These are phyloP conservation scores for Clathrus columnatus DNA, from an alignment of 768 basidiomycete genomes.

Conservation along the genomic window DNA sequence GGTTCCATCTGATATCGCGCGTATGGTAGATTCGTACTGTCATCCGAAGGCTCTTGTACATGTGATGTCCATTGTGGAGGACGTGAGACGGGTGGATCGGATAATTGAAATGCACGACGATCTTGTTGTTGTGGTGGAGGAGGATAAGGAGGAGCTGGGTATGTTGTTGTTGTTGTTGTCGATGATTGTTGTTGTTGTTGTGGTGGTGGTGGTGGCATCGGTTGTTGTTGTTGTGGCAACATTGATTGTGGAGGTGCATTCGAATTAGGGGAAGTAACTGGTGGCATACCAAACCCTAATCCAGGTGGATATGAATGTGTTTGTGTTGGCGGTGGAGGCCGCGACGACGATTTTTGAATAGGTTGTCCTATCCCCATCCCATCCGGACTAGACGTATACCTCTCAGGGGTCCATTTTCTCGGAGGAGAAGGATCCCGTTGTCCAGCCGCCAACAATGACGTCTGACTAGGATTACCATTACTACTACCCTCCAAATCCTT, in stretches of 20 bases:
- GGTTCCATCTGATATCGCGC: not conserved
- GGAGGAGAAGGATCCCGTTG: not conserved
- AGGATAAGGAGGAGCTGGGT: not conserved
- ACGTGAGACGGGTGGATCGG: slow-evolving; percentile 3
- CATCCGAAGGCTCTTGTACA: not conserved
- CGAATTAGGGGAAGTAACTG: not conserved
- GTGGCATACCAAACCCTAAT: not conserved
- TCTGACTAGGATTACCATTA: not conserved
- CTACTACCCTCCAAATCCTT: not conserved
- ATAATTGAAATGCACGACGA: not conserved
- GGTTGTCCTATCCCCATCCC: not conserved
- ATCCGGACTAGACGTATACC: not conserved
- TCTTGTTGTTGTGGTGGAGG: not conserved
- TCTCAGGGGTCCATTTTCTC: not conserved
- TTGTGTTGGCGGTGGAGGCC: not conserved
- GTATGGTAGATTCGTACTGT: no score
- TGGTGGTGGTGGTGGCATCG: not conserved
- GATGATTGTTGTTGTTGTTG: not conserved
- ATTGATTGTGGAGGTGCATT: not conserved
- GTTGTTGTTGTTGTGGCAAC: not conserved
- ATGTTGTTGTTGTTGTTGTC: not conserved
- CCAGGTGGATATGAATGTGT: not conserved
- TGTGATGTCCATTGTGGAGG: not conserved
- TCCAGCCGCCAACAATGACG: not conserved
- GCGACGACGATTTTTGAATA: not conserved